Evolutionary conservation across 495 filamentous ascomycete genomes (phyloP).

Genomic region (Podospora pseudoanserina): DNA sequence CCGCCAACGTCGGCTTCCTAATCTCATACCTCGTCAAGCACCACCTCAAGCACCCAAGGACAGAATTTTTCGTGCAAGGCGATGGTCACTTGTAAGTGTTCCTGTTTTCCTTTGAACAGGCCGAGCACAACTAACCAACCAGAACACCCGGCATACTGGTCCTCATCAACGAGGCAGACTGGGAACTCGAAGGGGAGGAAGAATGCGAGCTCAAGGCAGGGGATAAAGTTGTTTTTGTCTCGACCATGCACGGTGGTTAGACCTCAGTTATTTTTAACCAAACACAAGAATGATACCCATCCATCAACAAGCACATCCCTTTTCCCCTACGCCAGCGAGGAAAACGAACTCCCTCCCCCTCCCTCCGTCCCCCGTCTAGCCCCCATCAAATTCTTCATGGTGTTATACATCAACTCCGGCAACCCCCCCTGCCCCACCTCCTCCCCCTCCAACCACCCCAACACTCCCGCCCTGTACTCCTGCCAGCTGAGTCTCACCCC

Average conservation of each 20-base stretch:
- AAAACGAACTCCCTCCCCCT: neutral
- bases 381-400: constrained; percentile 68
- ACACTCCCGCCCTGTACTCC: constrained; percentile 70
- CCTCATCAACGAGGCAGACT: constrained; percentile 95
- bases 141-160: constrained; percentile 97
- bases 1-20: constrained; percentile 68
- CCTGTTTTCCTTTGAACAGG: neutral
- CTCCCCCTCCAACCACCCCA: constrained; percentile 62
- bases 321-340: neutral
- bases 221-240: constrained; percentile 94
- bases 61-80: constrained; percentile 86
- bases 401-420: constrained; percentile 72
- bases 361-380: constrained; percentile 17
- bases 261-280: neutral
- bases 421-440: constrained; percentile 61
- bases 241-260: constrained; percentile 92
- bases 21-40: constrained; percentile 77
- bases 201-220: constrained; percentile 73
- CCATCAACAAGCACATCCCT: neutral
- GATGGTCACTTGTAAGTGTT: constrained; percentile 68
- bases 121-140: constrained; percentile 5
- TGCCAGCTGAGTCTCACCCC: constrained; percentile 67
- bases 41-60: constrained; percentile 78
- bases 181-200: constrained; percentile 96
- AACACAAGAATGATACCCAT: neutral